Base-by-base conservation (phyloP, 192 early-diverging fungal species). In the Backusella macrospora region DNA sequence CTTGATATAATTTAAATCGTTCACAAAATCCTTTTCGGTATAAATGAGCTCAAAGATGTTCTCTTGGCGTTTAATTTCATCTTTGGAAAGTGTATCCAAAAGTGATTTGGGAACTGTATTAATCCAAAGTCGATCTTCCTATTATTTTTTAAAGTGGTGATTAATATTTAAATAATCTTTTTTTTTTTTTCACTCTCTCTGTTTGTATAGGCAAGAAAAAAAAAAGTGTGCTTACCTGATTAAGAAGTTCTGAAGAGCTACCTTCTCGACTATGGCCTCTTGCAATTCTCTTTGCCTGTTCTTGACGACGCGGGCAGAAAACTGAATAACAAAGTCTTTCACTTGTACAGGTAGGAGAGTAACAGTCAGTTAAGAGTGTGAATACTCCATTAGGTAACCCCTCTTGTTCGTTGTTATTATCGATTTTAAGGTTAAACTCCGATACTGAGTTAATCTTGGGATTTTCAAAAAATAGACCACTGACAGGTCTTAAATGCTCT, bases 31-130 rank as follows among this genome's bases (percentile, higher is more conserved):
- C 70, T 91, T 90, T 77, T 99, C 94, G 12, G 91, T 96, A 49
- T 94, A 89, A 43, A 97, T 92, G 66, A 97, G 73, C 83, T 99
- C 97, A 78, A 90, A 97, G 75, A 99, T 93, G 40, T 89, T 87
- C 80, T 99, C 96, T 77, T 99, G 97, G 0, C 96, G 89, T 73
- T 95, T 93, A 70, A 92, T 87, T 76, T 99, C 95, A 37, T 86
- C 74, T 44, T 89, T 82, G 15, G 90, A 90, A 4, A 95, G 84
- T 2, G 88, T 86, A 65, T 92, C 90, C 8, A 90, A 78, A 26
- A 98, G 83, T 13, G 90, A 86, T 71, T 86, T 85, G 9, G 95
- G 90, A 13, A 96, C 96, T 1, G 91, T 89, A 65, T 87, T 91
- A 42, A 90, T 88, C 97, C 97, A 98, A 68, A 92, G 83, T 62